Evolutionary conservation across 2,329 filamentous ascomycete species (phyloP).

Genomic region (Aureobasidium sp.): DNA sequence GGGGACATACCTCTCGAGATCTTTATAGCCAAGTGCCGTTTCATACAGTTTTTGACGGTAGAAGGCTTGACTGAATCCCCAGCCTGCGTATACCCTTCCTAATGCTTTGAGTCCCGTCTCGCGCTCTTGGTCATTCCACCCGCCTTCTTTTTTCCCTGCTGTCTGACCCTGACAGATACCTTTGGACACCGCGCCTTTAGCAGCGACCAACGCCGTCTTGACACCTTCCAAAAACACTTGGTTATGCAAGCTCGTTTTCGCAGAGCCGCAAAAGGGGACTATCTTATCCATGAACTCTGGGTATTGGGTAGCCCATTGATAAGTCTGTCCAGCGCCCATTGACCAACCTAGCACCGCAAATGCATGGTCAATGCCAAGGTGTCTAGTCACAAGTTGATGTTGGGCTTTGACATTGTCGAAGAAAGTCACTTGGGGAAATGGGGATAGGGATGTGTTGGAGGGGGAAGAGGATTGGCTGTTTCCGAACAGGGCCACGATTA

Average conservation of each 20-base stretch:
- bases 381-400: constrained; percentile 57
- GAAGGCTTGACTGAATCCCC: constrained; percentile 73
- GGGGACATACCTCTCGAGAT: constrained; percentile 45
- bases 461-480: constrained; percentile 63
- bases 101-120: constrained; percentile 61
- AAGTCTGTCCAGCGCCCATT: constrained; percentile 62
- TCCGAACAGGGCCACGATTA: constrained; percentile 62
- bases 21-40: constrained; percentile 55
- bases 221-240: constrained; percentile 61
- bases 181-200: constrained; percentile 47
- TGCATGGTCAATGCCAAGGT: constrained; percentile 53
- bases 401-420: constrained; percentile 66
- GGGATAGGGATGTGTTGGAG: constrained; percentile 50
- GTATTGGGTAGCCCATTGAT: constrained; percentile 23
- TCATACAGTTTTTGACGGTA: constrained; percentile 67
- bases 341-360: constrained; percentile 61
- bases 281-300: constrained; percentile 3
- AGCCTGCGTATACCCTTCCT: constrained; percentile 65
- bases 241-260: constrained; percentile 59
- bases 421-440: constrained; percentile 57
- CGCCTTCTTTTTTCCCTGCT: constrained; percentile 28
- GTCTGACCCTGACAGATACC: constrained; percentile 44
- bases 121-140: constrained; percentile 51
- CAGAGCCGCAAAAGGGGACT: constrained; percentile 60
- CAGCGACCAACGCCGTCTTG: constrained; percentile 53